Conservation (phyloP, 352 stramenopile species). For the Pythium folliculosum region DNA sequence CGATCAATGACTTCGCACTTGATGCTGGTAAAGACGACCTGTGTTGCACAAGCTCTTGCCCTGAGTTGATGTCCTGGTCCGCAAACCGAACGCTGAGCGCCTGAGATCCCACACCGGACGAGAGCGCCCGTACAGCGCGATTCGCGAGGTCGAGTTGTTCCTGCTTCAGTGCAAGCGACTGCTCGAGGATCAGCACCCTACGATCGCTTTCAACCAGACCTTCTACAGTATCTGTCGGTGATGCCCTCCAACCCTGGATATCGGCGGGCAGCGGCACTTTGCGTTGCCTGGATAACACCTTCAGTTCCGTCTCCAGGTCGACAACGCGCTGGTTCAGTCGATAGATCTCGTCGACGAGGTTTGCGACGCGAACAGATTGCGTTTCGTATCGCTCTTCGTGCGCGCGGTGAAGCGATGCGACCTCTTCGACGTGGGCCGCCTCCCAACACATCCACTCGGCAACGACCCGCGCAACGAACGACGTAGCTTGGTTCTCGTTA, state of each 20-base stretch:
- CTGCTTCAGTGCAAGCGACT: constrained; percentile 3
- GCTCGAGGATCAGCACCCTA: constrained; percentile 13
- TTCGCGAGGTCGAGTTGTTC: constrained; percentile 26
- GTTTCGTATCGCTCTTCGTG: background rate
- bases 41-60: background rate
- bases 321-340: constrained; percentile 7
- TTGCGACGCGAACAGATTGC: background rate
- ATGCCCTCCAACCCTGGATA: background rate
- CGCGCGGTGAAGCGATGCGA: background rate
- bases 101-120: background rate
- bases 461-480: background rate
- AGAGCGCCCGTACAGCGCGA: constrained; percentile 12
- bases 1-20: background rate
- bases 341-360: constrained; percentile 18
- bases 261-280: background rate
- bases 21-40: background rate
- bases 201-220: constrained; percentile 6
- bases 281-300: background rate
- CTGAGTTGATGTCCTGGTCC: background rate
- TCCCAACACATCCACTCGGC: constrained; percentile 24
- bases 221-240: background rate
- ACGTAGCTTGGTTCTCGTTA: background rate
- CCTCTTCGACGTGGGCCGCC: constrained; percentile 4
- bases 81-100: constrained; percentile 9
- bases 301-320: constrained; percentile 17